Evolutionary conservation across 2,329 filamentous ascomycete species (phyloP), one percentile per base, ranked within the genome.

Genomic region (Zopfia rhizophila): DNA sequence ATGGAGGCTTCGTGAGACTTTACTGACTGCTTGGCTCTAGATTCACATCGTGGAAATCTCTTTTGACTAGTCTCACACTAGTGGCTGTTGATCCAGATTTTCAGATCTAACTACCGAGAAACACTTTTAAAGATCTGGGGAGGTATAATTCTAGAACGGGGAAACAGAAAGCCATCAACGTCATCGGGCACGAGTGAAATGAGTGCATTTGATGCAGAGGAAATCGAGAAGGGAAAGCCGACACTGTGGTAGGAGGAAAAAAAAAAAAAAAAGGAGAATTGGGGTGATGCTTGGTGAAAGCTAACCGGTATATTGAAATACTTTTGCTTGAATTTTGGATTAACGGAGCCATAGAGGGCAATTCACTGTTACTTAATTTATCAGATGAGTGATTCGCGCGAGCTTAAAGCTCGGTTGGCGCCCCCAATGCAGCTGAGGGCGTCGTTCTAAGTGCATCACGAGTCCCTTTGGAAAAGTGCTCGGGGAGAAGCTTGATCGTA

Each of bases 391-490:
- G 29, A 21, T 30, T 38, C 24, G 16, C 14, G 40, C 42, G 23
- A 39, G 48, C 37, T 35, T 43, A 27, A 30, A 18, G 23, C 40
- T 53, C 43, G 51, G 46, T 41, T 55, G 51, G 51, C 55, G 45
- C 33, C 28, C n/a, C 17, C 10, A 19, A 5, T 32, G 41, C 38
- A 58, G 55, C 55, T 54, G 55, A 56, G 24, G 44, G 38, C 22
- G 38, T 51, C 21, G n/a, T n/a, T n/a, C n/a, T n/a, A n/a, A n/a
- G n/a, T 8, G 42, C 39, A 53, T 48, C 46, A 57, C 48, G 48
- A 37, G 48, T 38, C 43, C 27, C 30, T 13, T 8, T 14, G 35
- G 32, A 45, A 38, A 24, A 46, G 45, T 37, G n/a, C 27, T 33
- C 27, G 30, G 11, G 19, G 27, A 25, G 44, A 41, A 37, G 43